Conservation (phyloP, 2,329 filamentous ascomycete genomes). For the Xylariomycetidae sp. region DNA sequence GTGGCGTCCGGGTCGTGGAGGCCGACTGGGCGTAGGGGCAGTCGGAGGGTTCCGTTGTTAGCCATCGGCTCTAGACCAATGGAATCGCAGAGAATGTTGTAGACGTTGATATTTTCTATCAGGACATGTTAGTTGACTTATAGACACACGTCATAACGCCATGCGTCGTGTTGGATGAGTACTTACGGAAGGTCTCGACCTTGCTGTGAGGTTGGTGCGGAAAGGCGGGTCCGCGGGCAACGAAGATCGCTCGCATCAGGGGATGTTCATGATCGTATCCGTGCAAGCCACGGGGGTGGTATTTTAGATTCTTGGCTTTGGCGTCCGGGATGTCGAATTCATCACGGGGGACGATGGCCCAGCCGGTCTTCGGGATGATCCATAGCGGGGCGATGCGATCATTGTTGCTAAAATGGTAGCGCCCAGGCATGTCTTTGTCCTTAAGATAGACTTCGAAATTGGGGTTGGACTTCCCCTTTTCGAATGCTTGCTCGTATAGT, state of each 20-base stretch:
- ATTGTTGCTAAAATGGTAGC: slow-evolving; percentile 88
- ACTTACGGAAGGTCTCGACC: slow-evolving; percentile 78
- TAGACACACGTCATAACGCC: too few relatives aligned
- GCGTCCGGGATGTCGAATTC: slow-evolving; percentile 73
- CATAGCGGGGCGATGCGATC: slow-evolving; percentile 89
- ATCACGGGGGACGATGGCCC: slow-evolving; percentile 78
- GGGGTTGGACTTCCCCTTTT: slow-evolving; percentile 55
- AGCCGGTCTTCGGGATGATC: slow-evolving; percentile 89
- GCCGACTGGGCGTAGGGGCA: slow-evolving; percentile 62
- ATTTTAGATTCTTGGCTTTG: slow-evolving; percentile 58
- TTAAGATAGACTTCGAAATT: slow-evolving; percentile 84
- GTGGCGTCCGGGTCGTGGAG: slow-evolving; percentile 45
- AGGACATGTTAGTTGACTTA: too few relatives aligned
- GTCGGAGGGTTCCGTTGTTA: slow-evolving; percentile 82
- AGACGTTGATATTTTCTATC: slow-evolving; percentile 90
- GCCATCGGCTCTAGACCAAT: slow-evolving; percentile 66
- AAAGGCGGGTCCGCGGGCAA: slow-evolving; percentile 88
- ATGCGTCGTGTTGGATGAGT: too few relatives aligned
- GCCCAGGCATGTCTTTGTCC: slow-evolving; percentile 82
- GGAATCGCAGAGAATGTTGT: slow-evolving; percentile 91
- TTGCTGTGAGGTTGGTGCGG: slow-evolving; percentile 78
- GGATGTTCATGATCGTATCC: slow-evolving; percentile 95
- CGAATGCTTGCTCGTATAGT: slow-evolving; percentile 59
- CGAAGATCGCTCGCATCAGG: slow-evolving; percentile 92
- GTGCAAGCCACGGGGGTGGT: slow-evolving; percentile 80